phyloP scores from a whole-genome alignment of 2,329 filamentous ascomycete species.

The Hymenoscyphus albidus region DNA sequence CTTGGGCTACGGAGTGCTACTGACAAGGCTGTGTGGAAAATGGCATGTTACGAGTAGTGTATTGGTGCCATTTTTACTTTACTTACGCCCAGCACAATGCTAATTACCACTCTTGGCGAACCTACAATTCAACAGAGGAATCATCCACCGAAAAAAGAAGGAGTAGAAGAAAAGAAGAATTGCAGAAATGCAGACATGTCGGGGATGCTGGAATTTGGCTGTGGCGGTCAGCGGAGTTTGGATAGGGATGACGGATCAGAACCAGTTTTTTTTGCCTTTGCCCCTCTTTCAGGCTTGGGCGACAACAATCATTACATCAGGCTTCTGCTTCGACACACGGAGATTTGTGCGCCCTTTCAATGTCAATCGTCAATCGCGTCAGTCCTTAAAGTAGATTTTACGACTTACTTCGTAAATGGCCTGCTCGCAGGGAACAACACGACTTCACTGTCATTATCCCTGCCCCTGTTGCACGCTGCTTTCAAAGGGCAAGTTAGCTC shows the following conservation, averaged over 20 bases:
- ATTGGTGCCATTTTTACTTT: background rate
- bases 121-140: background rate
- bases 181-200: background rate
- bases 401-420: too few species aligned
- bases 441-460: too few species aligned
- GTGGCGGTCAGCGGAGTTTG: conserved; percentile 1
- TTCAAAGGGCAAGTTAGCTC: too few species aligned
- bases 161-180: background rate
- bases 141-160: background rate
- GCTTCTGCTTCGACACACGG: background rate
- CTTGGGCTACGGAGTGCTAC: too few species aligned
- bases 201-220: background rate
- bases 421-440: too few species aligned
- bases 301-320: background rate
- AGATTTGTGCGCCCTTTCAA: background rate
- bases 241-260: background rate
- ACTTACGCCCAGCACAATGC: background rate
- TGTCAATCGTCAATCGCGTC: background rate
- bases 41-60: too few species aligned
- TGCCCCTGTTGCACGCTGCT: too few species aligned
- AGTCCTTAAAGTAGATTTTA: background rate
- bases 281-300: conserved; percentile 2
- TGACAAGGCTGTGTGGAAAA: too few species aligned
- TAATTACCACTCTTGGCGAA: background rate
- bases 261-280: background rate